Conservation (phyloP, 1,284 basidiomycete genomes). For the Moniliophthora roreri region DNA sequence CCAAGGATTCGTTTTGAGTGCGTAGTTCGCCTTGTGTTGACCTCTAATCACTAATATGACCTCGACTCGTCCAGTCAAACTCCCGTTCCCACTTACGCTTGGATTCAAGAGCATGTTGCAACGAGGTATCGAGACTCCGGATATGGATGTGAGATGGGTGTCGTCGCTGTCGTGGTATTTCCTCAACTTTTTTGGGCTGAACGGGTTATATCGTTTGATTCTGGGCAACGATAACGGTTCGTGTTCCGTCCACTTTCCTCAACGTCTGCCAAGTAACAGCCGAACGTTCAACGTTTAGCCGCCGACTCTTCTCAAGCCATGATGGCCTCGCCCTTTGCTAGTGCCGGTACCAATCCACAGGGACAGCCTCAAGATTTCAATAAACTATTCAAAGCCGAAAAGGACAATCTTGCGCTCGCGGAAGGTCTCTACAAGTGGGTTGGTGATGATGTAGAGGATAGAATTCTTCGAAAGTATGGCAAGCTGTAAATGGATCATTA, state of each 20-base stretch:
- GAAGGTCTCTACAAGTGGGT: slow-evolving; percentile 84
- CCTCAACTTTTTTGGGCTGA: slow-evolving; percentile 97
- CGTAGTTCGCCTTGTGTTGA: slow-evolving; percentile 34
- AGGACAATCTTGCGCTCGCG: slow-evolving; percentile 91
- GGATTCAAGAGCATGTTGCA: slow-evolving; percentile 99
- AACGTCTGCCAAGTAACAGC: no score
- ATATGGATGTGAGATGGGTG: slow-evolving; percentile 99
- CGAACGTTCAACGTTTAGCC: slow-evolving; percentile 52
- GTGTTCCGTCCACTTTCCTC: slow-evolving; percentile 30
- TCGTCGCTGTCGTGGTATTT: slow-evolving; percentile 99
- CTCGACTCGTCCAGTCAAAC: slow-evolving; percentile 64
- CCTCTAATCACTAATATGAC: slow-evolving; percentile 1
- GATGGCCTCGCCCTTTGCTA: slow-evolving; percentile 71
- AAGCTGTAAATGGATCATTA: slow-evolving; percentile 33
- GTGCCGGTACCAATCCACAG: slow-evolving; percentile 48
- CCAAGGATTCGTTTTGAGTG: slow-evolving; percentile 96
- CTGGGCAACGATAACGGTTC: slow-evolving; percentile 93
- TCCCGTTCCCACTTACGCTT: slow-evolving; percentile 95
- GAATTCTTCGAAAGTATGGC: slow-evolving; percentile 77
- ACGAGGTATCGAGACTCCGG: slow-evolving; percentile 91
- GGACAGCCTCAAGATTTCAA: slow-evolving; percentile 78
- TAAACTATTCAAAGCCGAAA: slow-evolving; percentile 91
- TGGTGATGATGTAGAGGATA: slow-evolving; percentile 76
- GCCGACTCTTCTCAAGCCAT: slow-evolving; percentile 78
- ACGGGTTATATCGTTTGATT: slow-evolving; percentile 91